Evolutionary conservation across 2,329 filamentous ascomycete species (phyloP), one percentile per base, ranked within the genome.

Genomic region (Zymoseptoria pseudotritici): DNA sequence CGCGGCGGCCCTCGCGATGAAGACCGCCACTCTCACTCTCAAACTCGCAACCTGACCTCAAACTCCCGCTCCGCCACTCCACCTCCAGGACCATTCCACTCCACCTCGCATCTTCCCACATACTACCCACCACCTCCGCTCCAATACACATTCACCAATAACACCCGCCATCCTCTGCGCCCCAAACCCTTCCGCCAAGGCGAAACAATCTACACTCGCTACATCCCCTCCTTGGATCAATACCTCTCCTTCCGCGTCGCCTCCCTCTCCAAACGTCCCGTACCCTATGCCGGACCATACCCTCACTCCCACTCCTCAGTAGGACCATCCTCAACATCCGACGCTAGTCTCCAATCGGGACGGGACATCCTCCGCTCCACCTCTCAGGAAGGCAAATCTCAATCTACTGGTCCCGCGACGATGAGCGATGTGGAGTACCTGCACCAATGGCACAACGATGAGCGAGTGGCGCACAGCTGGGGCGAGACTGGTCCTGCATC

Each of bases 241-340:
- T 96, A 92, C 65, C 82, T 99, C 8, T 92, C 90, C 0, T 95
- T 99, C 76, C 86, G 94, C 20, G 86, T 94, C 0, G 91, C 92
- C 0, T 90, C 87, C 0, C 76, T 88, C 5, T 87, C 87, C 36
- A 73, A 83, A 1, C 81, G 82, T 54, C 81, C 87, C 0, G 82
- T 88, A 0, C 80, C 83, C 0, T 86, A 90, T 70, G 77, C 82
- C 24, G 88, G 89, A 0, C 86, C 86, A 0, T 66, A 66, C 63
- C 17, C 36, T 46, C 13, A 46, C 36, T n/a, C 36, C 36, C 36
- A 46, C 6, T 5, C 36, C 36, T 17, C 36, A 13, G 5, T 17
- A 13, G 11, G 13, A 17, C 4, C 36, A 29, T 46, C 36, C 17
- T 61, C 64, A 3, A 61, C 52, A 62, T 17, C 68, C 66, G 56